Base-by-base conservation (phyloP, 345 rosid genomes). In the Syzygium aqueum region DNA sequence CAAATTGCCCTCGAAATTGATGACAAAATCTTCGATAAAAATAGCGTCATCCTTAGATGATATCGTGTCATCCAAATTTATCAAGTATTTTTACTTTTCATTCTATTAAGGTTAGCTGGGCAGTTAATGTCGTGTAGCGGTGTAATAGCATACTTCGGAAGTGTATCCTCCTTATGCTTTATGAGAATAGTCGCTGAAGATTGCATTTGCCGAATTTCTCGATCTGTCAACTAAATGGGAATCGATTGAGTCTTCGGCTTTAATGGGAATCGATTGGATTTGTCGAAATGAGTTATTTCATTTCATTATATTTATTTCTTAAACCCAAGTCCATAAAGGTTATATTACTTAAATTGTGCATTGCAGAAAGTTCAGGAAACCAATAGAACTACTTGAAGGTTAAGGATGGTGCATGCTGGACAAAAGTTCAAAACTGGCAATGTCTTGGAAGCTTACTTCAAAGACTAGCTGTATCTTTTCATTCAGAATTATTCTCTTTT, bases 211-310 rank as follows among this genome's bases (percentile, higher is more conserved):
- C 33, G n/a, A n/a, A 59, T 59, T 27, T 59, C 2, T 59, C 7
- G 3, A 59, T 12, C 1, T 59, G 30, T 12, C 16, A 0, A 59
- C 8, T 2, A 5, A 59, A 12, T 5, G 17, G 16, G 33, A 61
- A n/a, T n/a, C 2, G 0, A 7, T 5, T n/a, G 2, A 17, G 2
- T n/a, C n/a, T 61, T n/a, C 3, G 6, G 19, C 4, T 61, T 61
- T 7, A 61, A 13, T 61, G 2, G 17, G n/a, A n/a, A 61, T 2
- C 19, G 14, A n/a, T n/a, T n/a, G 33, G n/a, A 7, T 61, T 61
- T 14, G 4, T 61, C 2, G 2, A 13, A 61, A 61, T 13, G 67
- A 61, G 8, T 3, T 15, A 5, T 27, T 61, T 61, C 67, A n/a
- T 2, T 17, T 61, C 17, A 61, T 61, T 61, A 15, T 61, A 27